phyloP scores from a whole-genome alignment of 2,329 filamentous ascomycete genomes.

The Leptographium procerum region DNA sequence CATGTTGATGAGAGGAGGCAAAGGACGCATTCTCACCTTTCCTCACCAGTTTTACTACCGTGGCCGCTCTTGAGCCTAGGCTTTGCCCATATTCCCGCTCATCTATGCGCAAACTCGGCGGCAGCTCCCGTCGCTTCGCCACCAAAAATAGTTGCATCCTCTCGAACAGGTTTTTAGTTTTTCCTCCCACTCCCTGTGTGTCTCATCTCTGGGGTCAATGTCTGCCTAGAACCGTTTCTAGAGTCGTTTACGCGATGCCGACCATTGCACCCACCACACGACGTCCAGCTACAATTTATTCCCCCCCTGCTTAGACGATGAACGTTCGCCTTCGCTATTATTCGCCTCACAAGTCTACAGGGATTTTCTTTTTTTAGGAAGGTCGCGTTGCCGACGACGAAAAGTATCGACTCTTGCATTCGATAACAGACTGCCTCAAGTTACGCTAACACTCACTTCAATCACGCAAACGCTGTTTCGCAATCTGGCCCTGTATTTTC shows the following conservation, averaged over 20 bases:
- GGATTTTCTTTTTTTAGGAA: neutral
- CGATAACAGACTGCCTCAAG: neutral
- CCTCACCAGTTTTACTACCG: neutral
- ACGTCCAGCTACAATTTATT: neutral
- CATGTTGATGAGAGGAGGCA: neutral
- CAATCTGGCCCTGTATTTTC: neutral
- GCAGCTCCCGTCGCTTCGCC: neutral
- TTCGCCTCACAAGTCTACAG: neutral
- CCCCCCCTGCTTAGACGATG: neutral
- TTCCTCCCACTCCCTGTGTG: neutral
- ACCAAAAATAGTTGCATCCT: neutral
- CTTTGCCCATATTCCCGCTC: neutral
- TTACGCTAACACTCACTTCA: neutral
- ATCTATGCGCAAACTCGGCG: neutral
- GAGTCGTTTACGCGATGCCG: neutral
- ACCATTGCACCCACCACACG: neutral
- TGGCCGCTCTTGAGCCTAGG: neutral
- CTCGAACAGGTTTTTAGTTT: neutral
- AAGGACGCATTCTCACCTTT: neutral
- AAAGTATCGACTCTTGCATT: neutral
- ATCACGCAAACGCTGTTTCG: neutral
- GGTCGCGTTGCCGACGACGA: neutral
- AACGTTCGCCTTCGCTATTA: neutral
- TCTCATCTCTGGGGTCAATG: neutral
- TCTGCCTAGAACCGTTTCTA: constrained; percentile 1